Conservation (phyloP, 805 yeast species). For the Cyberlindnera maclurae region DNA sequence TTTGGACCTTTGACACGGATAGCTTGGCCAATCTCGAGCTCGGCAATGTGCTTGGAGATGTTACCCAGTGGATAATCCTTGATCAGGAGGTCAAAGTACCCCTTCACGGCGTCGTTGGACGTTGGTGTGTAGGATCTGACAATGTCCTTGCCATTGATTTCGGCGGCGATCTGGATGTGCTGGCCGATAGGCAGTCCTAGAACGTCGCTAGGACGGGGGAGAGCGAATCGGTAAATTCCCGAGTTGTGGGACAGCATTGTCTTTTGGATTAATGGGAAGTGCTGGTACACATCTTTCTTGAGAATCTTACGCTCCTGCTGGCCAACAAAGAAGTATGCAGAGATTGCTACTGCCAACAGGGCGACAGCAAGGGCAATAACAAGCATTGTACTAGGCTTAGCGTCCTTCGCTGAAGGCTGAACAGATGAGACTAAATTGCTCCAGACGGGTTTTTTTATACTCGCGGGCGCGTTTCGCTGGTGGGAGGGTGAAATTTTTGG, state of each 20-base stretch:
- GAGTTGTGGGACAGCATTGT: conserved; percentile 73
- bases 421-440: too few species aligned
- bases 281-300: conserved; percentile 58
- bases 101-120: conserved; percentile 70
- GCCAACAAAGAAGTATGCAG: conserved; percentile 5
- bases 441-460: too few species aligned
- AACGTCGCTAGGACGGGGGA: conserved; percentile 66
- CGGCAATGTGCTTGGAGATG: conserved; percentile 67
- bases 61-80: conserved; percentile 84
- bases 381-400: too few species aligned
- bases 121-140: conserved; percentile 89
- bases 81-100: conserved; percentile 78
- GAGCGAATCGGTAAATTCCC: conserved; percentile 73
- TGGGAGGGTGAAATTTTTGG: not conserved
- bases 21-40: conserved; percentile 69
- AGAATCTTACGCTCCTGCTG: conserved; percentile 34
- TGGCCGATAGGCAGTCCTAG: conserved; percentile 93
- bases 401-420: too few species aligned
- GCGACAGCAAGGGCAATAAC: conserved; percentile 9
- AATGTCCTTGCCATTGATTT: conserved; percentile 70
- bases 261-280: conserved; percentile 76
- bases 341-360: conserved; percentile 6
- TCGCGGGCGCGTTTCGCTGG: not conserved
- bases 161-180: conserved; percentile 76
- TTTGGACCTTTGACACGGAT: conserved; percentile 85